phyloP scores from a whole-genome alignment of 2,329 filamentous ascomycete species.

The Talaromyces sp. region DNA sequence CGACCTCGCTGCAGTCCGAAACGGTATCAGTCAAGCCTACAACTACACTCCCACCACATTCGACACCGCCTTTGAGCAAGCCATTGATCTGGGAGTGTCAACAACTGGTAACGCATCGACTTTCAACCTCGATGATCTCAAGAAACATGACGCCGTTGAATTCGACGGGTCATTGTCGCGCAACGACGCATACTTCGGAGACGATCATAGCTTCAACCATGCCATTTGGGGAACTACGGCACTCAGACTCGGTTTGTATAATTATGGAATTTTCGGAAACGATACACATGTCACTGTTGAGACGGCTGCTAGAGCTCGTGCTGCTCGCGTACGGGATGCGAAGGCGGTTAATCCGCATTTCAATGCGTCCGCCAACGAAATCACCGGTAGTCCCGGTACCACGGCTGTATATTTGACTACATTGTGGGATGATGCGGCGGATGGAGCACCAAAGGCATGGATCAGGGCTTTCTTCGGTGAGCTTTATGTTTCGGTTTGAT shows the following conservation, averaged over 20 bases:
- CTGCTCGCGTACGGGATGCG: constrained; percentile 11
- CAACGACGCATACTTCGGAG: constrained; percentile 32
- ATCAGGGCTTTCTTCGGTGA: constrained; percentile 15
- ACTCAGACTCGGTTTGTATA: constrained; percentile 6
- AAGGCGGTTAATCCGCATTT: constrained; percentile 11
- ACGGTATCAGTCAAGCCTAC: constrained; percentile 7
- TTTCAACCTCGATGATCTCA: constrained; percentile 25
- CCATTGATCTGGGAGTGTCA: constrained; percentile 3
- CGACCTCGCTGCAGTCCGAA: constrained; percentile 8
- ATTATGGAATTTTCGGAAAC: not conserved
- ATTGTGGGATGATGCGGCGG: constrained; percentile 12
- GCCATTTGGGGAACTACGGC: constrained; percentile 7
- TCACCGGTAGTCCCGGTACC: constrained; percentile 8
- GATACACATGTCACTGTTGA: constrained; percentile 10
- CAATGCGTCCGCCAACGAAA: constrained; percentile 11
- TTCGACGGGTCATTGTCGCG: constrained; percentile 36
- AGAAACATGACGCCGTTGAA: constrained; percentile 35
- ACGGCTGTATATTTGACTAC: constrained; percentile 11
- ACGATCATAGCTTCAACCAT: constrained; percentile 20
- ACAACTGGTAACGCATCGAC: constrained; percentile 16
- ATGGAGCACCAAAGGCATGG: constrained; percentile 9
- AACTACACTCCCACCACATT: constrained; percentile 10
- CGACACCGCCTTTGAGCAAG: constrained; percentile 9
- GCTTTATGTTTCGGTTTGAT: not conserved
- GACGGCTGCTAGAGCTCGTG: constrained; percentile 13